Conservation (phyloP, 1,139 yeast species). For the Hemisphaericaspora subhashii region DNA sequence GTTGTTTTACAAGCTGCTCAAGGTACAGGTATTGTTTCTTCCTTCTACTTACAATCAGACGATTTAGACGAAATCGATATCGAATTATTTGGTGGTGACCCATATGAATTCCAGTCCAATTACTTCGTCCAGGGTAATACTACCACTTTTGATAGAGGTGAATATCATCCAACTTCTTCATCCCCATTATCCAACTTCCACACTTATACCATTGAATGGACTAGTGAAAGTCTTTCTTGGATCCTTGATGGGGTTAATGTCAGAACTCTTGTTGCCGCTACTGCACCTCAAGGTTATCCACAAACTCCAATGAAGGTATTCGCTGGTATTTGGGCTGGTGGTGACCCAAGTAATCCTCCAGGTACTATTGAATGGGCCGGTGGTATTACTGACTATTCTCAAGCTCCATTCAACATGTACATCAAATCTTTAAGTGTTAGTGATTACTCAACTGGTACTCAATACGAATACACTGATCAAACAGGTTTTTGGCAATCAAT, state of each 20-base stretch:
- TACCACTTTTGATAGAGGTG: conserved; percentile 76
- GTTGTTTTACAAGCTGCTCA: conserved; percentile 68
- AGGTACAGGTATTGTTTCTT: conserved; percentile 77
- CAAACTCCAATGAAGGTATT: conserved; percentile 74
- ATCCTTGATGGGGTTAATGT: conserved; percentile 58
- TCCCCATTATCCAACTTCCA: conserved; percentile 59
- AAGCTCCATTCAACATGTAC: conserved; percentile 70
- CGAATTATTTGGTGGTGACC: conserved; percentile 82
- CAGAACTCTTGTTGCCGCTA: conserved; percentile 54
- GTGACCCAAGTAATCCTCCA: conserved; percentile 60
- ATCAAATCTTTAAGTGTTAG: conserved; percentile 60
- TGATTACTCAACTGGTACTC: conserved; percentile 79
- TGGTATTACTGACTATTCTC: conserved; percentile 63
- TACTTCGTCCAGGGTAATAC: conserved; percentile 80
- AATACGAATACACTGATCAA: conserved; percentile 62
- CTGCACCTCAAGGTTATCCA: conserved; percentile 62
- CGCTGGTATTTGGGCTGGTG: conserved; percentile 82
- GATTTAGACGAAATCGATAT: conserved; percentile 85
- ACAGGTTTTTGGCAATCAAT: conserved; percentile 73
- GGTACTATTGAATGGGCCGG: conserved; percentile 90
- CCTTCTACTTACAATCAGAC: conserved; percentile 80
- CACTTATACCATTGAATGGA: conserved; percentile 85
- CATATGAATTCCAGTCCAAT: conserved; percentile 72
- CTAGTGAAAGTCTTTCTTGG: conserved; percentile 59
- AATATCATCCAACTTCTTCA: conserved; percentile 51